Percentiles rank a stretch among this genome's conserved stretches.
Conservation (phyloP, 305 asterid genomes). For the Lippia alba region DNA sequence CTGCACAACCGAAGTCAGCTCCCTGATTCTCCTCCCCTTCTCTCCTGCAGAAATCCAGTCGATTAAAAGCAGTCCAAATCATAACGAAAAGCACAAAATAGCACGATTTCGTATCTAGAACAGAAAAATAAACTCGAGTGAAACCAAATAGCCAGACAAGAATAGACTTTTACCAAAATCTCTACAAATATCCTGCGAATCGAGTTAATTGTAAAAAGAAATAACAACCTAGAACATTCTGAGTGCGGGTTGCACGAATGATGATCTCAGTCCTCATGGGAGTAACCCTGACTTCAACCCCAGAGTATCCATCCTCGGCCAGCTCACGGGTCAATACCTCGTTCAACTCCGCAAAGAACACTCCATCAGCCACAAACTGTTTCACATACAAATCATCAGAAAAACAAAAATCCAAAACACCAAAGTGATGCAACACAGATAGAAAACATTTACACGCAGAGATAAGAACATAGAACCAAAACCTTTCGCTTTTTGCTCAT, state of each 20-base stretch:
- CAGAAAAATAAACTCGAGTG: not conserved
- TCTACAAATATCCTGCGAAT: not conserved
- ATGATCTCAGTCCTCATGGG: slow-evolving; percentile 66
- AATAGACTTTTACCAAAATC: not conserved
- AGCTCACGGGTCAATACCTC: slow-evolving; percentile 59
- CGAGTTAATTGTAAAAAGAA: not conserved
- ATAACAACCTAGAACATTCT: slow-evolving; percentile 55
- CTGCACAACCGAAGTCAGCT: slow-evolving; percentile 62
- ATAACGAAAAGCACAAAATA: not conserved
- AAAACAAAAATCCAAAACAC: not conserved
- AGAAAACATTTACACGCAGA: not conserved
- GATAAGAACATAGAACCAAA: not conserved
- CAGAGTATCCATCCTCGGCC: slow-evolving; percentile 66
- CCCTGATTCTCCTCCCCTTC: slow-evolving; percentile 65
- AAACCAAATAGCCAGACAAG: not conserved
- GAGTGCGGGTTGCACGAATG: slow-evolving; percentile 70
- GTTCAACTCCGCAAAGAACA: slow-evolving; percentile 57
- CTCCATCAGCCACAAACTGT: slow-evolving; percentile 64
- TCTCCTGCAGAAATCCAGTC: slow-evolving; percentile 41
- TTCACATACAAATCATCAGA: slow-evolving; percentile 6
- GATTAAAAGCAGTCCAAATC: not conserved
- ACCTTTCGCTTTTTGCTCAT: slow-evolving; percentile 68
- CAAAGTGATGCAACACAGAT: slow-evolving; percentile 9
- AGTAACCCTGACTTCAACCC: slow-evolving; percentile 63
- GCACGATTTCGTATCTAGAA: not conserved